A percentile compares a stretch with the other conserved stretches of the same genome.
phyloP scores from a whole-genome alignment of 1,284 basidiomycete genomes.

The Heterobasidion occidentale region DNA sequence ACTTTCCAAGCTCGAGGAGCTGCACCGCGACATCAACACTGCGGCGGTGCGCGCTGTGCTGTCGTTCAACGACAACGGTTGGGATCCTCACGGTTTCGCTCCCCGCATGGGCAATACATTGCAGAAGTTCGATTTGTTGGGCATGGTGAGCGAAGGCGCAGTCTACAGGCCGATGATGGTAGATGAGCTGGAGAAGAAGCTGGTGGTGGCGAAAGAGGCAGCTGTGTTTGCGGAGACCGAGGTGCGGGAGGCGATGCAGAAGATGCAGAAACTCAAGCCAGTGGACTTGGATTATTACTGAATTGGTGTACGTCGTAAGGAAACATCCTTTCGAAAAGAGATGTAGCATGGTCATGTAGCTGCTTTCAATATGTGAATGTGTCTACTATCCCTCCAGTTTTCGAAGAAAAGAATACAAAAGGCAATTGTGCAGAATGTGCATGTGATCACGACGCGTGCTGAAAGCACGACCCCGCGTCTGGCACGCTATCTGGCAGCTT shows the following conservation, averaged over 20 bases:
- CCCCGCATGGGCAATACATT: slow-evolving; percentile 61
- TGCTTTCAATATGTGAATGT: no score
- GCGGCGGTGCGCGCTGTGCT: slow-evolving; percentile 76
- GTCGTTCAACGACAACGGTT: slow-evolving; percentile 77
- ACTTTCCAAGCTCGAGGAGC: slow-evolving; percentile 73
- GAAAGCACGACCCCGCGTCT: no score
- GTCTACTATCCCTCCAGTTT: no score
- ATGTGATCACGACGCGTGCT: no score
- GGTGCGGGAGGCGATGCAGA: slow-evolving; percentile 64
- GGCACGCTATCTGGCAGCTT: no score
- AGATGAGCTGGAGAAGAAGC: slow-evolving; percentile 67
- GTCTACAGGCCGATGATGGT: slow-evolving; percentile 45
- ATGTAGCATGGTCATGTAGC: no score
- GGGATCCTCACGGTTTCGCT: slow-evolving; percentile 61
- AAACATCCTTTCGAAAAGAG: no score
- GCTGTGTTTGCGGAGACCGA: slow-evolving; percentile 65
- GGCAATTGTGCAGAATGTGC: no score
- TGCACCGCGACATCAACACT: slow-evolving; percentile 80
- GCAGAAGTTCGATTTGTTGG: slow-evolving; percentile 59
- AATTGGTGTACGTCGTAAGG: neutral
- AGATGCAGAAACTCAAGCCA: slow-evolving; percentile 48
- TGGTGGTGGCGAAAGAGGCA: slow-evolving; percentile 59
- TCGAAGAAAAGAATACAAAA: no score
- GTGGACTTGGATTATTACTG: slow-evolving; percentile 26
- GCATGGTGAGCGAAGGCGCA: slow-evolving; percentile 38